Percentiles rank a stretch among this genome's conserved stretches.
Conservation (phyloP, 345 rosid genomes). For the Arabidopsis arenosa region DNA sequence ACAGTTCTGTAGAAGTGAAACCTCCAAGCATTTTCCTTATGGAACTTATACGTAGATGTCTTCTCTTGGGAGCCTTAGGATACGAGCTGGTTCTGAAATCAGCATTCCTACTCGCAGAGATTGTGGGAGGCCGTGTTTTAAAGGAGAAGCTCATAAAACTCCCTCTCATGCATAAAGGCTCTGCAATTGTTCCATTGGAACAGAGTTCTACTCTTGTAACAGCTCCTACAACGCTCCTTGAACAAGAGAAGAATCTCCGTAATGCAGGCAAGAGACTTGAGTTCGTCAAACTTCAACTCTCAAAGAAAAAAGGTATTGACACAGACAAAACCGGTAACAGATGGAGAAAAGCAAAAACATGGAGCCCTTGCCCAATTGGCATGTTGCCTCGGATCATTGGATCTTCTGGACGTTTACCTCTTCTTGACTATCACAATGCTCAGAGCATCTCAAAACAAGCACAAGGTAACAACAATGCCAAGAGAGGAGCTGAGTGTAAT, state of each 20-base stretch:
- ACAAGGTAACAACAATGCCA: constrained; percentile 39
- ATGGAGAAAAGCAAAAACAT: constrained; percentile 68
- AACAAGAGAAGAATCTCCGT: constrained; percentile 56
- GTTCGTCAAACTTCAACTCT: constrained; percentile 45
- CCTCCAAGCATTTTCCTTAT: constrained; percentile 47
- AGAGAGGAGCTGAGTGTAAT: constrained; percentile 46
- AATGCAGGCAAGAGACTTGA: constrained; percentile 70
- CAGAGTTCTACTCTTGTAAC: constrained; percentile 31
- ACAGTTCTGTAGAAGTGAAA: constrained; percentile 45
- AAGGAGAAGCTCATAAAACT: constrained; percentile 61
- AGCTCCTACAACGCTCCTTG: constrained; percentile 41
- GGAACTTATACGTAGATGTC: constrained; percentile 62
- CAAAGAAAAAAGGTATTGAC: constrained; percentile 43
- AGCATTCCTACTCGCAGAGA: constrained; percentile 53
- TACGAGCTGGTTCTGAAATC: constrained; percentile 60
- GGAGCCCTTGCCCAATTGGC: constrained; percentile 91
- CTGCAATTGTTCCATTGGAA: constrained; percentile 42
- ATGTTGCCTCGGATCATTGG: constrained; percentile 70
- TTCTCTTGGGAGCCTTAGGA: constrained; percentile 50
- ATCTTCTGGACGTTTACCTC: constrained; percentile 69
- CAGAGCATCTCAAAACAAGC: constrained; percentile 39
- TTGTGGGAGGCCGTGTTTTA: constrained; percentile 49
- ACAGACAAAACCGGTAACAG: constrained; percentile 40
- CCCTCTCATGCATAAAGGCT: constrained; percentile 37
- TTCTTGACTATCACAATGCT: constrained; percentile 49